Base-by-base conservation (phyloP, 371 early-diverging fungal species). In the Dinochytrium kinnereticum region DNA sequence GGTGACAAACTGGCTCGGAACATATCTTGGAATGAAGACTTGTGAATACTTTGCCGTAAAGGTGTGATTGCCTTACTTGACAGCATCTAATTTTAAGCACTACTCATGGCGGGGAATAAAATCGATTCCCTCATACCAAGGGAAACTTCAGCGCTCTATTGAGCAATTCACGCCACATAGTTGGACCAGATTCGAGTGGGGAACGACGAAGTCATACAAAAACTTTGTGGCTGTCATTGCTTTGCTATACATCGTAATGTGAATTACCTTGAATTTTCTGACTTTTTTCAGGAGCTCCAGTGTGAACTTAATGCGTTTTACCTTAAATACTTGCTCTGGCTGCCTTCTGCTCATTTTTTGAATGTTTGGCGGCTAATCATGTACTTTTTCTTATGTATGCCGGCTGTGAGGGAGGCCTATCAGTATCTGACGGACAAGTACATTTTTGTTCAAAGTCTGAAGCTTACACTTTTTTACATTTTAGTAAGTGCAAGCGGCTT, bases 31-130 rank as follows among this genome's bases (percentile, higher is more conserved):
- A 33, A 95, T 98, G 92, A 96, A 96, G 84, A 91, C 93, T n/a
- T 97, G 97, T 82, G 93, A 96, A 80, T 94, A 96, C 81, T 93
- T 96, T 79, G 92, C 91, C 73, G 90, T 96, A 89, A 96, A 96
- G 90, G 91, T 79, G 68, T 88, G 31, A 26, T 53, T 39, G n/a
- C 7, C 10, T 36, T 64, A 24, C 17, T 0, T 2, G n/a, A 24
- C 0, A 19, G 26, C 57, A 17, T 37, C 26, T 44, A 24, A 38
- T 28, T 66, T 61, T 55, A 73, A 85, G 81, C 80, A 91, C 66
- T 98, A 98, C 79, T 92, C 94, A 5, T 98, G 97, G 96, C 91
- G 93, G 76, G 94, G 95, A 10, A 87, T 96, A 73, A 87, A 88
- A 65, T 89, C 95, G 61, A 95, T 96, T 81, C 91, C 89, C 26